phyloP scores from a whole-genome alignment of 108 stramenopile species.

The Nitzschia sp. region DNA sequence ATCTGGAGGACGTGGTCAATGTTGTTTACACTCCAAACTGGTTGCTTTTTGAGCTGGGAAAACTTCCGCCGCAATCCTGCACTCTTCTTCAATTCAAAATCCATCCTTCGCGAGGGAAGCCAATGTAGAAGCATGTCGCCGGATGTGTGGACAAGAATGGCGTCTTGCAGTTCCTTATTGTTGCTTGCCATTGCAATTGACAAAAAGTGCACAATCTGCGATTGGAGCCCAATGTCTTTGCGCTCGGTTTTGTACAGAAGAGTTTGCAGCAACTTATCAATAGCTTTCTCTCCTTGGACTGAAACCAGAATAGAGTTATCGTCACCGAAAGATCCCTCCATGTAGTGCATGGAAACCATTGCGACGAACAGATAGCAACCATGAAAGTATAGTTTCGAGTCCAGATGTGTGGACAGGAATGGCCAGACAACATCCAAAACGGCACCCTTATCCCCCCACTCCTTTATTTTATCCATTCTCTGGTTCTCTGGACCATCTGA shows the following conservation, averaged over 20 bases:
- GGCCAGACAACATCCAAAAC: slow-evolving; percentile 44
- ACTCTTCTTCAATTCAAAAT: slow-evolving; percentile 45
- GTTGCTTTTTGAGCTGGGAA: slow-evolving; percentile 13
- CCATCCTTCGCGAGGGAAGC: slow-evolving; percentile 37
- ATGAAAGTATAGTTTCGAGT: slow-evolving; percentile 27
- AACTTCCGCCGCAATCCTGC: slow-evolving; percentile 42
- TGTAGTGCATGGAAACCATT: slow-evolving; percentile 29
- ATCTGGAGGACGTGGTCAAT: slow-evolving; percentile 24
- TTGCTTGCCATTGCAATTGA: slow-evolving; percentile 22
- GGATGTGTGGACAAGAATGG: slow-evolving; percentile 20
- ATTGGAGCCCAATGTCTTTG: slow-evolving; percentile 29
- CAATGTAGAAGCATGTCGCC: slow-evolving; percentile 30
- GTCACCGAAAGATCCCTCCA: slow-evolving; percentile 31
- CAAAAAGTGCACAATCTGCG: slow-evolving; percentile 42
- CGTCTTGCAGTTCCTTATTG: slow-evolving; percentile 21
- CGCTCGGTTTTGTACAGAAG: slow-evolving; percentile 37
- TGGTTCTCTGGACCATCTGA: slow-evolving; percentile 15
- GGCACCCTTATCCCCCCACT: slow-evolving; percentile 39
- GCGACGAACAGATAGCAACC: slow-evolving; percentile 37
- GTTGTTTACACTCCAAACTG: slow-evolving; percentile 38
- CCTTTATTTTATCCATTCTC: slow-evolving; percentile 23
- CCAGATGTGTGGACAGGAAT: slow-evolving; percentile 18
- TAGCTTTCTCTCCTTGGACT: slow-evolving; percentile 8
- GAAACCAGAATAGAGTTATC: slow-evolving; percentile 15
- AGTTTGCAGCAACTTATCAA: slow-evolving; percentile 22